Base-by-base conservation (phyloP, 371 early-diverging fungal genomes). In the Coemansia sp. region DNA sequence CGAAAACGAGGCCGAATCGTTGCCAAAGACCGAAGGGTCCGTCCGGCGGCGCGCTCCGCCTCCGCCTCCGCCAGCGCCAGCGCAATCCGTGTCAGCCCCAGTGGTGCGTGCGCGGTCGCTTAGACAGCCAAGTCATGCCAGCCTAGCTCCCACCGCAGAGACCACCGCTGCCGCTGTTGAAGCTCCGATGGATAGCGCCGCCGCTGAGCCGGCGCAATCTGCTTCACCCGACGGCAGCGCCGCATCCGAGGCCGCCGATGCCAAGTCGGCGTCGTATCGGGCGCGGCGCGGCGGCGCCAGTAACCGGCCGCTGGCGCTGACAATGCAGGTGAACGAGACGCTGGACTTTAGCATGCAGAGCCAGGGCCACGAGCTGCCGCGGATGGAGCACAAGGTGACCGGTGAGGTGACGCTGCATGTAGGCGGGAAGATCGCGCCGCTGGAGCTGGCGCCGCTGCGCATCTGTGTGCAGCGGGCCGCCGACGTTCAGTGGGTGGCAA, bases 371-470 rank as follows among this genome's bases (percentile, higher is more conserved):
- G 8, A 31, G 43, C 10, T 13, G 38, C 50, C 38, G 4, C 31
- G 10, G 2, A 30, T 42, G 59, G 47, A 30, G 1, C 56, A 63
- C 50, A 50, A 52, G 47, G 67, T 67, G 26, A 63, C 67, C n/a
- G 76, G 76, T 38, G 66, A 65, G 38, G 55, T 75, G 7, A 43
- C 36, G 11, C 55, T 75, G 61, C 62, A 59, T 39, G 59, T 75
- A 32, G 52, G 48, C n/a, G 41, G 41, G 20, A n/a, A 36, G 9
- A 66, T 75, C 43, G 51, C 50, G 26, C 71, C 76, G 30, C 63
- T 75, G 9, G 76, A 75, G 39, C 67, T 75, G 30, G 76, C 76
- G 9, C 76, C 76, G 1, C 42, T 75, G 67, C 76, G 76, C 10
- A 57, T 75, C 49, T 52, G 67, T 39, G 60, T 66, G 48, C 49